Percentiles rank a stretch among this genome's conserved stretches.
phyloP scores from a whole-genome alignment of 106 monocot genomes.

The Acorus gramineus region DNA sequence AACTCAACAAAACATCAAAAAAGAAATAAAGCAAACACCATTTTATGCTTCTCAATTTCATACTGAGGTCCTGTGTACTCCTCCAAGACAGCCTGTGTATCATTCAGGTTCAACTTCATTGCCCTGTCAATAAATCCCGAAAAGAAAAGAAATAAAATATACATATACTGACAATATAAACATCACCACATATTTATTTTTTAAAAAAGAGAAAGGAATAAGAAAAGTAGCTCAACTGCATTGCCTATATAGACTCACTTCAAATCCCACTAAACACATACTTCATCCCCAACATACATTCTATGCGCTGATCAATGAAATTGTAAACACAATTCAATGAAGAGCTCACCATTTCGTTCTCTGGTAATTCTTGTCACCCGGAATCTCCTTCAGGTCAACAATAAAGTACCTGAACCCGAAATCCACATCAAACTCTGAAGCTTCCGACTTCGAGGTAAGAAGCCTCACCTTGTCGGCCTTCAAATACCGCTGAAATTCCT shows the following conservation, averaged over 20 bases:
- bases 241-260: no score
- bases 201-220: no score
- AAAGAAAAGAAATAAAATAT: no score
- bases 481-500: slow-evolving; percentile 63
- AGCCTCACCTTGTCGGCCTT: slow-evolving; percentile 51
- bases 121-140: slow-evolving; percentile 23
- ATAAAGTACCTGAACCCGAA: slow-evolving; percentile 44
- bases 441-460: slow-evolving; percentile 42
- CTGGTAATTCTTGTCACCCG: slow-evolving; percentile 47
- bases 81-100: slow-evolving; percentile 31
- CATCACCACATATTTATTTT: no score
- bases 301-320: not conserved
- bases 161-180: no score
- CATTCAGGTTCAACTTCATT: slow-evolving; percentile 40
- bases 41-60: slow-evolving; percentile 71
- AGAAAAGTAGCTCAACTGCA: no score
- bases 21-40: slow-evolving; percentile 10
- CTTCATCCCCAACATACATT: not conserved
- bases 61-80: slow-evolving; percentile 61
- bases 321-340: not conserved
- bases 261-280: slow-evolving; percentile 3
- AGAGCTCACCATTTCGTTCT: slow-evolving; percentile 49
- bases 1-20: not conserved
- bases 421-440: slow-evolving; percentile 2
- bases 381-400: slow-evolving; percentile 61